Conservation (phyloP, 176 grass and related monocot species). For the Luzula sylvatica region DNA sequence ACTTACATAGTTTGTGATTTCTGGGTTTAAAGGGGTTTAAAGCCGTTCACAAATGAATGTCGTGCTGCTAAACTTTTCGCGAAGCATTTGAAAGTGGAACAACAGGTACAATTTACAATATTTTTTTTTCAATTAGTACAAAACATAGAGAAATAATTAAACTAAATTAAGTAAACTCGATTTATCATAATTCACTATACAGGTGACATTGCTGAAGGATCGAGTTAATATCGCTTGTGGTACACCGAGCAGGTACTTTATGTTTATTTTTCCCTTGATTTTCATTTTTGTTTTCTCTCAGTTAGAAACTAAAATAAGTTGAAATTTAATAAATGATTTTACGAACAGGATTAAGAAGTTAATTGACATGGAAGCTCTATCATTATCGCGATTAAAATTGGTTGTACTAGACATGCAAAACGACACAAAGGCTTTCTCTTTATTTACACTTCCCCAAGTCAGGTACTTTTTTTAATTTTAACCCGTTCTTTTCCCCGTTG, state of each 20-base stretch:
- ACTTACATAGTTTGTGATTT: not conserved
- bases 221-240: constrained; percentile 88
- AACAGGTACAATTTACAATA: constrained; percentile 41
- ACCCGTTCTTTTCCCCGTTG: not conserved
- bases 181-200: not conserved
- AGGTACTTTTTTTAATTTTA: constrained; percentile 28
- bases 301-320: no score
- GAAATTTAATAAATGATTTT: not conserved
- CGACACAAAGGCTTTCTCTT: constrained; percentile 78
- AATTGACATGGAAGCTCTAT: constrained; percentile 79
- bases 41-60: constrained; percentile 64
- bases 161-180: no score
- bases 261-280: constrained; percentile 21
- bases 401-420: constrained; percentile 83
- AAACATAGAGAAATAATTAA: no score
- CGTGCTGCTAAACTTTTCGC: constrained; percentile 83
- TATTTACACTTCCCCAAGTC: constrained; percentile 93
- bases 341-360: constrained; percentile 82
- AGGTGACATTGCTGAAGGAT: constrained; percentile 53
- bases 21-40: constrained; percentile 62
- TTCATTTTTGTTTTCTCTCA: not conserved
- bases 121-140: not conserved
- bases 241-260: constrained; percentile 79
- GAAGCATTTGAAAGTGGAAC: constrained; percentile 91
- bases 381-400: constrained; percentile 54